Evolutionary conservation across 805 yeast genomes (phyloP).

Genomic region (Isabelozyma gotoi): DNA sequence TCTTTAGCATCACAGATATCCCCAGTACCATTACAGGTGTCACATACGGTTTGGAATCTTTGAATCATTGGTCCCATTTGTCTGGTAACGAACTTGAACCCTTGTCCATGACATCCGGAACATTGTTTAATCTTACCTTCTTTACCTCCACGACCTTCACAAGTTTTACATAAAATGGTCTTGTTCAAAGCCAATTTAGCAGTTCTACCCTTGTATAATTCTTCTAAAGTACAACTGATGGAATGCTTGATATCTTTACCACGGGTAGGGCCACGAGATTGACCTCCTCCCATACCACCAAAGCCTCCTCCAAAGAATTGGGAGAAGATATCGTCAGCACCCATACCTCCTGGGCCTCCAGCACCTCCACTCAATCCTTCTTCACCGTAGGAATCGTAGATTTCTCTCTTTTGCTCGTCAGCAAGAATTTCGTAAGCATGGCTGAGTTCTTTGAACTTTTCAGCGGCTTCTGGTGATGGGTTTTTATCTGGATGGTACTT

Average conservation of each 20-base stretch:
- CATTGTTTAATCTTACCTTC: conserved; percentile 87
- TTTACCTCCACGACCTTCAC: conserved; percentile 97
- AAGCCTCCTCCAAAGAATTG: conserved; percentile 78
- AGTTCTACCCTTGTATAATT: conserved; percentile 89
- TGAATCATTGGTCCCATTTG: conserved; percentile 99
- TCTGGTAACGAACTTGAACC: conserved; percentile 87
- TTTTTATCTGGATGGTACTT: conserved; percentile 84
- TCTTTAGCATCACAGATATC: conserved; percentile 83
- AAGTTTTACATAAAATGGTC: conserved; percentile 81
- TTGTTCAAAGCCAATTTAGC: conserved; percentile 92
- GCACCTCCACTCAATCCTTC: conserved; percentile 82
- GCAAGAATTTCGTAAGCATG: conserved; percentile 86
- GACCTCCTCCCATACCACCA: conserved; percentile 56
- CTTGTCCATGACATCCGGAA: conserved; percentile 84
- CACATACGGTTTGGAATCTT: conserved; percentile 95
- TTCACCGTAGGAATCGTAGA: conserved; percentile 88
- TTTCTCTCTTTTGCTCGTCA: conserved; percentile 83
- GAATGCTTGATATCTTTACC: conserved; percentile 92
- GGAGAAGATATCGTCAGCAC: conserved; percentile 72
- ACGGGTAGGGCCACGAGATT: conserved; percentile 79
- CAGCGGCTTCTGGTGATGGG: conserved; percentile 88
- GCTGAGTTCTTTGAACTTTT: conserved; percentile 88
- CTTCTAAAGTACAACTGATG: conserved; percentile 83
- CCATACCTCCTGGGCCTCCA: conserved; percentile 56
- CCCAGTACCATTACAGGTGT: conserved; percentile 89